Base-by-base conservation (phyloP, 2,329 filamentous ascomycete species). In the Sarocladium kiliense region DNA sequence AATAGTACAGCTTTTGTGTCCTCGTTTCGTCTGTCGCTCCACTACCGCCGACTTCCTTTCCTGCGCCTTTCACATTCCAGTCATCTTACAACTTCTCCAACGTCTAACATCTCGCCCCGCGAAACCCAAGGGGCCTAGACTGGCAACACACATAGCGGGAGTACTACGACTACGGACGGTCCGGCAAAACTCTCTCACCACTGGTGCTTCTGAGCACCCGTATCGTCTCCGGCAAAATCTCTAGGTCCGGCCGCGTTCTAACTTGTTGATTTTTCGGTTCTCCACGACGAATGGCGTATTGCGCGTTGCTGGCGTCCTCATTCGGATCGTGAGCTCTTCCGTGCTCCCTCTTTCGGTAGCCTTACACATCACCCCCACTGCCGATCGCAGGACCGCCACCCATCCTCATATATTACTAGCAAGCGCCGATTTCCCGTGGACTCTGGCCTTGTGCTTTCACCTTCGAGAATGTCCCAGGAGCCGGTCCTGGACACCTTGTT, bases 251-350 rank as follows among this genome's bases (percentile, higher is more conserved):
- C 3, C 27, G 47, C 30, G 47, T 19, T 51, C n/a, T 27, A 51
- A 34, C 3, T 10, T 51, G 27, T 51, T 16, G 47, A 49, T 51
- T 36, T 34, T 19, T 51, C 27, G 30, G 26, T 47, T 34, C 47
- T 16, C 47, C 27, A 12, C 27, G 47, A 36, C 30, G 47, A 3
- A 51, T 51, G 18, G 47, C 30, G 14, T 19, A 5, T 25, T 23
- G 41, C 19, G 6, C n/a, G 47, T 36, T 51, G 18, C 19, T 51
- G 18, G n/a, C n/a, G 27, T 36, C 47, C 47, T 51, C n/a, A 14
- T 36, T 51, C 27, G 47, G 47, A 36, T 36, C 30, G 47, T 51
- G 47, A 34, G 47, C 47, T 25, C 47, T 23, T 51, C 47, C 47
- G 47, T 34, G 19, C 27, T 49, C 27, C 26, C 47, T 34, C 47